Base-by-base conservation (phyloP, 768 basidiomycete genomes). In the Boletus coccyginus region DNA sequence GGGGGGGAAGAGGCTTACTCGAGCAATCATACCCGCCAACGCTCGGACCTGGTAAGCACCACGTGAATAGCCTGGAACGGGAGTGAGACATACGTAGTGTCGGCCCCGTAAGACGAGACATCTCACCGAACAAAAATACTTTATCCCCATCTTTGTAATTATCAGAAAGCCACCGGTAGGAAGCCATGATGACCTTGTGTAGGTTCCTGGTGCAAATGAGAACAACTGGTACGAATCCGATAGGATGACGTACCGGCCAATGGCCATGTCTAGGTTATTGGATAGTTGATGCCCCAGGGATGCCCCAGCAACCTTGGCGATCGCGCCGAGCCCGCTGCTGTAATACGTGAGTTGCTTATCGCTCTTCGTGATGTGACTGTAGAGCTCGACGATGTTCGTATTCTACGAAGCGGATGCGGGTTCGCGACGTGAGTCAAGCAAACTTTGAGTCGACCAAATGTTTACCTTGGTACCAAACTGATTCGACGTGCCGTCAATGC, bases 21-120 rank as follows among this genome's bases (percentile, higher is more conserved):
- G 68, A n/a, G 73, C 55, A 19, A 79, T 77, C 78, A 79, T 79
- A 21, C 67, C 78, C 3, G 78, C 75, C 40, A 79, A 47, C 1
- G 67, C 73, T 29, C 78, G 72, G 5, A 73, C 75, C 61, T 78
- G 78, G 56, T 77, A 80, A 16, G 77, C 79, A 7, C 78, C 78
- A n/a, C 79, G 75, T 3, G 79, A 79, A 58, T 76, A 79, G 6
- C 78, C 78, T 79, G 38, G 8, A 35, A 31, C 9, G 17, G 5
- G 46, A 11, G 31, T 67, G 21, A 62, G 60, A 36, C 10, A 29
- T 8, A 21, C 2, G 10, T 31, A 17, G 45, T 1, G 1, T 27
- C 42, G 38, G 11, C 10, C 45, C 19, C 43, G 36, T 9, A 14
- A 7, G 27, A n/a, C 21, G 31, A 35, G 29, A 27, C 7, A n/a